Conservation (phyloP, 352 stramenopile genomes). For the Phytophthora syringae region DNA sequence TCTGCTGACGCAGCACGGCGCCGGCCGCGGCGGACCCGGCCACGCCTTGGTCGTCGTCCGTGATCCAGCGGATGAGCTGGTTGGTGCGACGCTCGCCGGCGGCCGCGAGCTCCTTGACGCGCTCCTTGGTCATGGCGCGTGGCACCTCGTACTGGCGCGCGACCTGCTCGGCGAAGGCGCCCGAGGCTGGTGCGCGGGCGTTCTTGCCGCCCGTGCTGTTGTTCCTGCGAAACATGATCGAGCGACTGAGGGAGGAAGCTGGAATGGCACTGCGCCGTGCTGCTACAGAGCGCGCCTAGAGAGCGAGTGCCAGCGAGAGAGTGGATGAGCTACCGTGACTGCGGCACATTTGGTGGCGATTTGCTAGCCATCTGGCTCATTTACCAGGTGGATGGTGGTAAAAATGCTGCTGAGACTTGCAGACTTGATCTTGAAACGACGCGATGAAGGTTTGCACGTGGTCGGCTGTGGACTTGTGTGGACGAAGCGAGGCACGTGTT, state of each 20-base stretch:
- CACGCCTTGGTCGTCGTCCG: constrained; percentile 61
- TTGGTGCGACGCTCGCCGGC: constrained; percentile 60
- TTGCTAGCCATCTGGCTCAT: constrained; percentile 18
- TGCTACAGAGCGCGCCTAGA: constrained; percentile 7
- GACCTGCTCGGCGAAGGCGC: constrained; percentile 62
- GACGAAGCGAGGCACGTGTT: neutral
- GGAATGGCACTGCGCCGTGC: constrained; percentile 19
- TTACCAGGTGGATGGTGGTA: too few species aligned
- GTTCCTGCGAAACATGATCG: constrained; percentile 50
- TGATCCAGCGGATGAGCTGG: constrained; percentile 70
- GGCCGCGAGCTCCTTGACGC: constrained; percentile 46
- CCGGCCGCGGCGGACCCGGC: constrained; percentile 33
- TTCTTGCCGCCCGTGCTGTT: constrained; percentile 39
- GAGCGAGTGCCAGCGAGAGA: constrained; percentile 5
- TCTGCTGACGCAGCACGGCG: constrained; percentile 69
- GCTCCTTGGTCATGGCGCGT: constrained; percentile 48
- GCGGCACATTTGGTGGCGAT: constrained; percentile 17
- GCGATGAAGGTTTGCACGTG: neutral
- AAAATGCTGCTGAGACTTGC: too few species aligned
- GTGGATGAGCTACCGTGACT: constrained; percentile 20
- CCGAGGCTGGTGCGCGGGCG: constrained; percentile 12
- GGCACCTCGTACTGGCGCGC: constrained; percentile 65
- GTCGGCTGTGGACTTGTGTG: too few species aligned
- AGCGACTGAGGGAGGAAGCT: constrained; percentile 16
- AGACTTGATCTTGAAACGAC: neutral